Percentiles rank a stretch among this genome's conserved stretches.
Evolutionary conservation across 176 grass and related monocot species (phyloP).

Genomic region (Neostapfia colusana): DNA sequence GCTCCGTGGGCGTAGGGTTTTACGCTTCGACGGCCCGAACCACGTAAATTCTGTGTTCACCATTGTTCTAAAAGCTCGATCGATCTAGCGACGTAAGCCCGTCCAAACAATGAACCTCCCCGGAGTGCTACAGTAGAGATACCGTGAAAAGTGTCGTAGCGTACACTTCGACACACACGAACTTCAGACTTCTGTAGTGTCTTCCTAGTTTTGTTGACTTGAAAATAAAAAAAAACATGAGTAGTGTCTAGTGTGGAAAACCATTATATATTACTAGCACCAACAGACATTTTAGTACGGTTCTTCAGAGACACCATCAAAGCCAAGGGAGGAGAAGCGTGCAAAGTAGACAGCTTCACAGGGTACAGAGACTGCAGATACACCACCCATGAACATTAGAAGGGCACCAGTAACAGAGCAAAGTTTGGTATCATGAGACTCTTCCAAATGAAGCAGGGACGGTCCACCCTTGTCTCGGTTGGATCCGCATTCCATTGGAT

Average conservation of each 20-base stretch:
- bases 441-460: constrained; percentile 21
- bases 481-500: constrained; percentile 12
- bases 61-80: too few species aligned
- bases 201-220: neutral
- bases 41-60: too few species aligned
- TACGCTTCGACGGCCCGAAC: too few species aligned
- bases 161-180: too few species aligned
- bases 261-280: constrained; percentile 7
- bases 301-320: neutral
- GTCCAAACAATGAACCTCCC: too few species aligned
- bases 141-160: too few species aligned
- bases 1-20: too few species aligned
- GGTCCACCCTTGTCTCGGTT: constrained; percentile 10
- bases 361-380: constrained; percentile 18
- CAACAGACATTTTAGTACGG: constrained; percentile 8
- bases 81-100: too few species aligned
- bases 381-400: constrained; percentile 6
- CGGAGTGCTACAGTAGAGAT: too few species aligned
- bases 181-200: neutral
- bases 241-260: neutral
- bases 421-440: constrained; percentile 33
- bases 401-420: constrained; percentile 23
- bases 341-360: constrained; percentile 10
- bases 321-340: neutral
- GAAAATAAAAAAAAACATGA: neutral